Percentiles rank a stretch among this genome's conserved stretches.
phyloP scores from a whole-genome alignment of 768 basidiomycete genomes.

The Suillus brevipes region DNA sequence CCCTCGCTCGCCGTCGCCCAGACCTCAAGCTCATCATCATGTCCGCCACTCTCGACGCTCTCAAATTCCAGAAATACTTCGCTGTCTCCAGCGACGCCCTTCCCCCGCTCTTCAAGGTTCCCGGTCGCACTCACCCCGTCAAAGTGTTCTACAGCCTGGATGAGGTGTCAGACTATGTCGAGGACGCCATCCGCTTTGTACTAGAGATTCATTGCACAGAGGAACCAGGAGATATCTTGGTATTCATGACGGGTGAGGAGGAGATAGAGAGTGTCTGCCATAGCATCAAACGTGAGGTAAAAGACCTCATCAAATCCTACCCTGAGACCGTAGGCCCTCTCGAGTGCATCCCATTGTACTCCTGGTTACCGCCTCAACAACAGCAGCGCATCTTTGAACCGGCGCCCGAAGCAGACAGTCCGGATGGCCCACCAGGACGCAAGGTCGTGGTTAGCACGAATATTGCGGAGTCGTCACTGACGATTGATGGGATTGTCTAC shows the following conservation, averaged over 20 bases:
- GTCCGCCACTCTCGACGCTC: conserved; percentile 95
- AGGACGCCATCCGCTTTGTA: conserved; percentile 94
- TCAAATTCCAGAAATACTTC: conserved; percentile 97
- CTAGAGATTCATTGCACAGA: conserved; percentile 97
- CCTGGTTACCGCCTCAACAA: conserved; percentile 89
- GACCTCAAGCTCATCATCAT: conserved; percentile 98
- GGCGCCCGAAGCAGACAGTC: conserved; percentile 60
- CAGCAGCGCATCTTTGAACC: conserved; percentile 97
- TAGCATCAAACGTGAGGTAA: conserved; percentile 90
- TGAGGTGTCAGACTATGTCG: conserved; percentile 93
- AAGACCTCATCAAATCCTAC: conserved; percentile 73
- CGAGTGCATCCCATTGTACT: conserved; percentile 90
- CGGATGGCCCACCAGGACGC: conserved; percentile 79
- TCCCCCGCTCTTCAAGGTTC: conserved; percentile 87
- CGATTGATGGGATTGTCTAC: conserved; percentile 99
- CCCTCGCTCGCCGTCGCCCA: conserved; percentile 70
- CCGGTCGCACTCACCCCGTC: conserved; percentile 92
- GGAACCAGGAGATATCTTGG: conserved; percentile 85
- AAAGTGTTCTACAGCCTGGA: conserved; percentile 94
- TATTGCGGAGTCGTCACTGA: conserved; percentile 95
- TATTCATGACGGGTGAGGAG: conserved; percentile 98
- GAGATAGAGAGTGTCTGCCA: conserved; percentile 97
- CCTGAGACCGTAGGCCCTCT: conserved; percentile 81
- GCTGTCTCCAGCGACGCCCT: conserved; percentile 40
- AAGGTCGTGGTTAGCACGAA: conserved; percentile 97